Conservation (phyloP, 2,329 filamentous ascomycete genomes). For the Lachnellula hyalina region DNA sequence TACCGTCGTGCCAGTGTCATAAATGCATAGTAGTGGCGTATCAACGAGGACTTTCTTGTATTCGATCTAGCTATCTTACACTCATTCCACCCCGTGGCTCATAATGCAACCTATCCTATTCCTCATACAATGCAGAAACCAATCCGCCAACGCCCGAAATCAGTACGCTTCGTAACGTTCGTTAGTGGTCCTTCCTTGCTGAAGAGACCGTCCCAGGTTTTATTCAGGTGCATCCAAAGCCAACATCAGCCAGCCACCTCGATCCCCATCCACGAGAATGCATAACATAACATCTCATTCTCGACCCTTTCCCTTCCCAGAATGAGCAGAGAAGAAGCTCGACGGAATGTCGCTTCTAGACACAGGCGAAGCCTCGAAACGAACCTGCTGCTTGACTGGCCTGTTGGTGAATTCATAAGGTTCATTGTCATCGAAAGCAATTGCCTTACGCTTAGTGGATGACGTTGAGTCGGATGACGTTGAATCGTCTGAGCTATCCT, state of each 20-base stretch:
- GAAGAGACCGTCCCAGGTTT: no score
- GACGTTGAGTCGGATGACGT: neutral
- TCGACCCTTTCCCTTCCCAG: no score
- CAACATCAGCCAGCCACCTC: neutral
- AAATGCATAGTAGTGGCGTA: no score
- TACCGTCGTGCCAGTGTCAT: no score
- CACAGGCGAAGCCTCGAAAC: neutral
- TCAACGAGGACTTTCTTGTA: no score
- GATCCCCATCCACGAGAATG: neutral
- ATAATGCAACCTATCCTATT: neutral
- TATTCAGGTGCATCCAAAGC: neutral
- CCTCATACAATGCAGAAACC: neutral
- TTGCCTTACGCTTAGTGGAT: neutral
- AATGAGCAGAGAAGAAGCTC: neutral
- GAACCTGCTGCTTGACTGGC: neutral
- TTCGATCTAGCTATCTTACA: no score
- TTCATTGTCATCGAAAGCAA: neutral
- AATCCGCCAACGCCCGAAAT: neutral
- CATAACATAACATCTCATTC: no score
- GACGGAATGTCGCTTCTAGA: neutral
- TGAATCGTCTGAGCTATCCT: neutral
- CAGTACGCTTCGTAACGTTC: neutral
- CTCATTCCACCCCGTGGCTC: no score
- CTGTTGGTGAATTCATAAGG: neutral
- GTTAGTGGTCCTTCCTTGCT: no score